A percentile compares a stretch with the other conserved stretches of the same genome.
Evolutionary conservation across 805 yeast species (phyloP).

Genomic region (Komagataella populi): DNA sequence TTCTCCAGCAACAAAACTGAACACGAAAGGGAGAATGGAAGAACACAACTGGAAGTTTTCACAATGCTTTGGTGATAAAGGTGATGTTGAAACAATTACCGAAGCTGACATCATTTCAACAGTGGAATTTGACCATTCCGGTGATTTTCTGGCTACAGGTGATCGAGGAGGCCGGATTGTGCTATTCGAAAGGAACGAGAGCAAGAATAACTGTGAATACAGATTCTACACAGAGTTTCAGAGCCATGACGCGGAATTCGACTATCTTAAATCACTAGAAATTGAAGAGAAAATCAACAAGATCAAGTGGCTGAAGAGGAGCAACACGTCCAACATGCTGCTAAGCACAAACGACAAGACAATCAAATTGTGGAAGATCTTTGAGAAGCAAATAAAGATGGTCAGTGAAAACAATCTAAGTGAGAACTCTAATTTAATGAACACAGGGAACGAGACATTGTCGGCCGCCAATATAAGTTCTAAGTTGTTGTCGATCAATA

Average conservation of each 20-base stretch:
- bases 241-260: constrained; percentile 97
- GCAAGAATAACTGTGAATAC: constrained; percentile 77
- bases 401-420: constrained; percentile 83
- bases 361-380: constrained; percentile 94
- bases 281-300: constrained; percentile 97
- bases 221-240: constrained; percentile 95
- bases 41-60: constrained; percentile 65
- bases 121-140: constrained; percentile 90
- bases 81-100: constrained; percentile 88
- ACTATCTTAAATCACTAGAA: constrained; percentile 87
- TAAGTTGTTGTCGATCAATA: constrained; percentile 19
- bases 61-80: constrained; percentile 98
- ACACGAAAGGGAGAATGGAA: constrained; percentile 9
- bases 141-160: constrained; percentile 94
- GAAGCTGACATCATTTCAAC: constrained; percentile 97
- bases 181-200: constrained; percentile 76
- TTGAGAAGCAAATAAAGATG: constrained; percentile 81
- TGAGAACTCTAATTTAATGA: constrained; percentile 17
- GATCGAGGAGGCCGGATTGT: constrained; percentile 98
- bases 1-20: not conserved
- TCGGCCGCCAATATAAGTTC: constrained; percentile 1
- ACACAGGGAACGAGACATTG: constrained; percentile 4
- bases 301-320: constrained; percentile 88
- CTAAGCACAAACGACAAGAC: constrained; percentile 94
- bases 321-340: constrained; percentile 81